Evolutionary conservation across 2,329 filamentous ascomycete genomes (phyloP).

Genomic region (Claviceps africana): DNA sequence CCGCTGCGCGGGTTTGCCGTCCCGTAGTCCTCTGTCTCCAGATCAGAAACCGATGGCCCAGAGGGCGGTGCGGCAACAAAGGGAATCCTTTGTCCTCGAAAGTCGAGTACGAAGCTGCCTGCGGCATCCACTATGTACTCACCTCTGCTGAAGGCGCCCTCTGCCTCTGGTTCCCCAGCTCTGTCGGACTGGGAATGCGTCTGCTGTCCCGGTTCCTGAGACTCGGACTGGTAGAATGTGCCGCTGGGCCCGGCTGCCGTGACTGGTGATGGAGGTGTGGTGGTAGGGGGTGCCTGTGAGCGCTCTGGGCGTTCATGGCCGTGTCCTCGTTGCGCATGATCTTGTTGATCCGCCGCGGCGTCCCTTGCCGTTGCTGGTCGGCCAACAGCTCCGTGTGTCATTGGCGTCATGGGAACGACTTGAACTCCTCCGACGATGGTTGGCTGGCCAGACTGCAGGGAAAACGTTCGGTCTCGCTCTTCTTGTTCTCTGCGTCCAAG

Average conservation of each 20-base stretch:
- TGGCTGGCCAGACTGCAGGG: conserved; percentile 75
- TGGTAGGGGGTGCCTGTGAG: conserved; percentile 25
- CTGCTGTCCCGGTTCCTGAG: conserved; percentile 7
- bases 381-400: conserved; percentile 40
- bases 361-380: conserved; percentile 34
- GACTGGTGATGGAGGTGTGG: conserved; percentile 11
- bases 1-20: conserved; percentile 27
- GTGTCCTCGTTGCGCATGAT: conserved; percentile 17
- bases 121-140: conserved; percentile 54
- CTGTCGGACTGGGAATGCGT: conserved; percentile 7
- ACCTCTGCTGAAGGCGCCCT: conserved; percentile 53
- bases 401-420: conserved; percentile 74
- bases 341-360: conserved; percentile 15
- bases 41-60: conserved; percentile 34
- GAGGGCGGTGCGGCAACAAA: conserved; percentile 30
- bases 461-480: conserved; percentile 72
- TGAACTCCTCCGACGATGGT: conserved; percentile 87
- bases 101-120: conserved; percentile 47
- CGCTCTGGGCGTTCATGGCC: conserved; percentile 26
- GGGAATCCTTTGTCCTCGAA: conserved; percentile 44
- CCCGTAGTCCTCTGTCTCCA: conserved; percentile 42
- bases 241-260: conserved; percentile 16
- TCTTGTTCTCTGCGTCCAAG: conserved; percentile 85
- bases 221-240: conserved; percentile 10
- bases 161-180: conserved; percentile 42